Conservation (phyloP, 1,139 yeast genomes). For the Arxiozyma telluris region DNA sequence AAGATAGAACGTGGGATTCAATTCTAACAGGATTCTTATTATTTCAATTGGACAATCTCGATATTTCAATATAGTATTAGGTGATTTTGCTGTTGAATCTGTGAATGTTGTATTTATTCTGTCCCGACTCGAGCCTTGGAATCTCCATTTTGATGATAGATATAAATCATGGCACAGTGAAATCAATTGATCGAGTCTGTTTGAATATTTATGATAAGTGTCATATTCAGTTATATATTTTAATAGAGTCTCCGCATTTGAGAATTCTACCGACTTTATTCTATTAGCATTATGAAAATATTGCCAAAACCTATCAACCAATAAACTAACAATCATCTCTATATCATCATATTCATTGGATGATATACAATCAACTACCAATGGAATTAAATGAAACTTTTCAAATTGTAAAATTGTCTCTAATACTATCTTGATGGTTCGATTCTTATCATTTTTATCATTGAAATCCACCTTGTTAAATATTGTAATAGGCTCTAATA, state of each 20-base stretch:
- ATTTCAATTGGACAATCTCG: slow-evolving; percentile 29
- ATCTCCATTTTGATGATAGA: not conserved
- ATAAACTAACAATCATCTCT: slow-evolving; percentile 14
- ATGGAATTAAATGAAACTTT: not conserved
- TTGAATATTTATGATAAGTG: not conserved
- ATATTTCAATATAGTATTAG: slow-evolving; percentile 26
- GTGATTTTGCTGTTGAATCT: not conserved
- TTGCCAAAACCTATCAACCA: slow-evolving; percentile 43
- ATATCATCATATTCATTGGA: not conserved
- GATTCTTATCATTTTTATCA: not conserved
- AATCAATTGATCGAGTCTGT: not conserved
- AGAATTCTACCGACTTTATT: slow-evolving; percentile 40
- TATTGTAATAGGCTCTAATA: slow-evolving; percentile 3
- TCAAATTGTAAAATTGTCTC: not conserved
- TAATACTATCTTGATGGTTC: not conserved
- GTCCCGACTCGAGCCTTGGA: not conserved
- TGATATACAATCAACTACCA: not conserved
- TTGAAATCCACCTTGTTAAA: slow-evolving; percentile 3
- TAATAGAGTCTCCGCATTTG: slow-evolving; percentile 37
- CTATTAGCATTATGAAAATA: slow-evolving; percentile 43
- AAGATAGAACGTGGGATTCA: slow-evolving; percentile 46
- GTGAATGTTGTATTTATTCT: not conserved
- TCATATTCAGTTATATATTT: slow-evolving; percentile 7
- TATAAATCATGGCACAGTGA: slow-evolving; percentile 1
- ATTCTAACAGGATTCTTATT: slow-evolving; percentile 42